Evolutionary conservation across 352 stramenopile species (phyloP).

Genomic region (Peronospora farinosa): DNA sequence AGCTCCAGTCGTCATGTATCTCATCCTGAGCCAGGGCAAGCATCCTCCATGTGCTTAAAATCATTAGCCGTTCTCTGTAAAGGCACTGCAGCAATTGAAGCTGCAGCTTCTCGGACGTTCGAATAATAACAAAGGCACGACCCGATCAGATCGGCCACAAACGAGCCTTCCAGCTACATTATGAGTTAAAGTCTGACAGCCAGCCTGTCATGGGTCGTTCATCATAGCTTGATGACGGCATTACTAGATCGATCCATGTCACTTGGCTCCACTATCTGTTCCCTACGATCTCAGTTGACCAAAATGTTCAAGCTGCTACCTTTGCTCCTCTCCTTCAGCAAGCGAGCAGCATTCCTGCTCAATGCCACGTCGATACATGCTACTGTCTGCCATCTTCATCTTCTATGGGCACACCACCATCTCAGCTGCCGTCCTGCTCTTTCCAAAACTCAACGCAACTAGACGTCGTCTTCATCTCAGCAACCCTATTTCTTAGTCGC

Average conservation of each 20-base stretch:
- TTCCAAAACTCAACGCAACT: background rate
- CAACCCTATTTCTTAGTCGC: background rate
- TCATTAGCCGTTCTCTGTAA: background rate
- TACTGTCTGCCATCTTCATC: background rate
- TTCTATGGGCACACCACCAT: background rate
- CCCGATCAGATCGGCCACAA: conserved; percentile 12
- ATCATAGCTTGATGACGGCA: conserved; percentile 27
- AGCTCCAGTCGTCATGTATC: no score
- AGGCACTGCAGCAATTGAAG: background rate
- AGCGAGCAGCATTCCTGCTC: conserved; percentile 2
- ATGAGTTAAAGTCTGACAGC: background rate
- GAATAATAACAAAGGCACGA: no score
- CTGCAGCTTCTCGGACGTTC: background rate
- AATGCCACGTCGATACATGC: background rate
- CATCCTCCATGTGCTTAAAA: background rate
- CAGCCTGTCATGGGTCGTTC: conserved; percentile 11
- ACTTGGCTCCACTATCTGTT: conserved; percentile 8
- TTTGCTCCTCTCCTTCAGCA: conserved; percentile 1
- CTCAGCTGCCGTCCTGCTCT: conserved; percentile 2
- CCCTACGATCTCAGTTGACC: conserved; percentile 19
- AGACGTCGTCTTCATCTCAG: background rate
- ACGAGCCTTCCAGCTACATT: no score
- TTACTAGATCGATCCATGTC: conserved; percentile 19
- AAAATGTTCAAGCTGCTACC: conserved; percentile 6
- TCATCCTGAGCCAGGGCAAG: background rate